phyloP scores from a whole-genome alignment of 2,329 filamentous ascomycete genomes.

The Xylariaceae sp. region DNA sequence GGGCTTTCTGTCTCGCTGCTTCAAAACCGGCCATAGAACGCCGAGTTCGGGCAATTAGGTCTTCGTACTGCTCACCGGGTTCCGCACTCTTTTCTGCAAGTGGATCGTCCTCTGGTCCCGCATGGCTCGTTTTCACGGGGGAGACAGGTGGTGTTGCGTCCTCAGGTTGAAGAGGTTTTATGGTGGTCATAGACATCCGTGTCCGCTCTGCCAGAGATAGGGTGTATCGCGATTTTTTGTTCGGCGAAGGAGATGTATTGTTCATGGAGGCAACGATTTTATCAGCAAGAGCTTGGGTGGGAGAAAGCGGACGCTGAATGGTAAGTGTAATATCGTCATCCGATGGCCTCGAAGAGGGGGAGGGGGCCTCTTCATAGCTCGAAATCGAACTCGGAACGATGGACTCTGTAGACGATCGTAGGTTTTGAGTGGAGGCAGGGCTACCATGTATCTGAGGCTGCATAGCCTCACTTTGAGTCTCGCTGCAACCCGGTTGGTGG shows the following conservation, averaged over 20 bases:
- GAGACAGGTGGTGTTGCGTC: constrained; percentile 25
- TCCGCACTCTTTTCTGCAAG: constrained; percentile 13
- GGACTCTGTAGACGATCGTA: background rate
- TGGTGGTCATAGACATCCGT: constrained; percentile 71
- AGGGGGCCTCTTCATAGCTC: background rate
- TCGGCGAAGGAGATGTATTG: constrained; percentile 55
- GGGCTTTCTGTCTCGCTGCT: constrained; percentile 58
- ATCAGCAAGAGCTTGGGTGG: constrained; percentile 53
- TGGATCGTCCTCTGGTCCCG: constrained; percentile 21
- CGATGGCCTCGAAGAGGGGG: background rate
- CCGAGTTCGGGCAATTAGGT: constrained; percentile 56
- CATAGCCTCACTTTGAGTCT: constrained; percentile 1
- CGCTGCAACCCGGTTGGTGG: background rate
- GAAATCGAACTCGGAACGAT: background rate
- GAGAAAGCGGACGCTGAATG: constrained; percentile 33
- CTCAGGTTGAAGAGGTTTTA: constrained; percentile 33
- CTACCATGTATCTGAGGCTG: constrained; percentile 1
- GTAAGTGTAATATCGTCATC: constrained; percentile 10
- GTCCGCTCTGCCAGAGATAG: constrained; percentile 75
- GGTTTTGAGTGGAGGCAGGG: background rate
- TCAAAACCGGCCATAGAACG: constrained; percentile 63
- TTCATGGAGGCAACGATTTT: constrained; percentile 55
- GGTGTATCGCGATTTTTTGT: constrained; percentile 53
- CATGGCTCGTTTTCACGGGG: constrained; percentile 17
- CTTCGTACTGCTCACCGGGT: constrained; percentile 39